Percentiles rank a stretch among this genome's conserved stretches.
Evolutionary conservation across 139 green algal species (phyloP).

Genomic region (Picochlorum sp.): DNA sequence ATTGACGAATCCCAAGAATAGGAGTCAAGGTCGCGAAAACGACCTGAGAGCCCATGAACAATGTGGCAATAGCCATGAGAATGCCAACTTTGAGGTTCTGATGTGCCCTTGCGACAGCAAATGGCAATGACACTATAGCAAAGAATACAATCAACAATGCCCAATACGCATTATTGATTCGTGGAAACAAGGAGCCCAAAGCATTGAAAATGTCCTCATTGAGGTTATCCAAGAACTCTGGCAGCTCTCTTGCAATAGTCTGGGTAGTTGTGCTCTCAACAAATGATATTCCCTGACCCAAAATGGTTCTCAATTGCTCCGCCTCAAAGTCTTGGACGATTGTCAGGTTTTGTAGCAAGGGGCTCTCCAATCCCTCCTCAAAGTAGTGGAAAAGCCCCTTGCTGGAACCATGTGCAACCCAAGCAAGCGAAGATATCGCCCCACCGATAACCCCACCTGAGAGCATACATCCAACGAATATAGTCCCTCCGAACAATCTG

Average conservation of each 20-base stretch:
- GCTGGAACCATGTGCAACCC: slow-evolving; percentile 12
- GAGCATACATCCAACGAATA: slow-evolving; percentile 21
- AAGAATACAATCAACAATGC: slow-evolving; percentile 15
- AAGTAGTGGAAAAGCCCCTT: slow-evolving; percentile 8
- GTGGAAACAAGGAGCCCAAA: neutral
- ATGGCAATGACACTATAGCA: neutral
- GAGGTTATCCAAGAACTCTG: neutral
- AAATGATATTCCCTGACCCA: slow-evolving; percentile 2
- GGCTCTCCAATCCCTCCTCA: neutral
- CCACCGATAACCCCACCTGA: neutral
- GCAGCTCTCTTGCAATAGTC: neutral
- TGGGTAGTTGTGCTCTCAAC: neutral
- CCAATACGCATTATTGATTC: slow-evolving; percentile 1
- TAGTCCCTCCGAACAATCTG: slow-evolving; percentile 2
- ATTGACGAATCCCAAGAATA: neutral
- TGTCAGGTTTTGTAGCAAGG: neutral
- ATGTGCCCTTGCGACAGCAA: slow-evolving; percentile 2
- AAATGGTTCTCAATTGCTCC: slow-evolving; percentile 1
- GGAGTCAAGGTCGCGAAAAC: slow-evolving; percentile 19
- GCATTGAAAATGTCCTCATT: neutral
- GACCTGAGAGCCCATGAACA: slow-evolving; percentile 17
- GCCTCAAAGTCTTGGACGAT: neutral
- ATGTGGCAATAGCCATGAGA: slow-evolving; percentile 12
- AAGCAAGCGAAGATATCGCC: slow-evolving; percentile 11
- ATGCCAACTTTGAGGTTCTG: slow-evolving; percentile 8